Conservation (phyloP, 106 monocot genomes). For the Phalaenopsis aphrodite region DNA sequence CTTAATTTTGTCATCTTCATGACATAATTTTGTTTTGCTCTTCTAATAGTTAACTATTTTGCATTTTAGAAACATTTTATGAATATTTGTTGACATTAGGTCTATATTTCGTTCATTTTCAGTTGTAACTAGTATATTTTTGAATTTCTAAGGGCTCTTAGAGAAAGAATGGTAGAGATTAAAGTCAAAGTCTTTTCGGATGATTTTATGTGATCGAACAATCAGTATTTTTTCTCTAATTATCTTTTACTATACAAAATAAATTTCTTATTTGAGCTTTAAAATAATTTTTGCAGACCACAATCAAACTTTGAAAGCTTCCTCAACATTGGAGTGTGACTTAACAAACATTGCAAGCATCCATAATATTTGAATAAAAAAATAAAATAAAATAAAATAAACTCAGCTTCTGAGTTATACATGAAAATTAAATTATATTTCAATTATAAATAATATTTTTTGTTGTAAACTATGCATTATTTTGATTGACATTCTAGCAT, state of each 20-base stretch:
- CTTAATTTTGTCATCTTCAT: no score
- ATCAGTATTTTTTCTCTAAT: constrained; percentile 12
- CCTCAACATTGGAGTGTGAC: constrained; percentile 94
- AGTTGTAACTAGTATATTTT: not conserved
- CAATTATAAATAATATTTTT: no score
- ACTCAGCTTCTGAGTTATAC: no score
- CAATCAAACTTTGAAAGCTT: constrained; percentile 93
- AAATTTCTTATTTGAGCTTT: not conserved
- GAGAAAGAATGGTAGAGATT: constrained; percentile 63
- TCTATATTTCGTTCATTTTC: not conserved
- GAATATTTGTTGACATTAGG: not conserved
- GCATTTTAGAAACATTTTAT: no score
- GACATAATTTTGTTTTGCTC: no score
- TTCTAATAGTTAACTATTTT: no score
- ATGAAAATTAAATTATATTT: no score
- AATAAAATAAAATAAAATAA: no score
- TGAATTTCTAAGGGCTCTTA: constrained; percentile 38
- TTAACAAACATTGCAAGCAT: constrained; percentile 53
- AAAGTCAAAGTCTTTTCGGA: constrained; percentile 89
- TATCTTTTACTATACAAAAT: not conserved
- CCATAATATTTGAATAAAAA: not conserved
- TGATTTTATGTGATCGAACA: constrained; percentile 75
- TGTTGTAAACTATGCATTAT: no score
- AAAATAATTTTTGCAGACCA: constrained; percentile 48
- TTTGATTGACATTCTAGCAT: no score